These are phyloP conservation scores for Boletus rubescentipes DNA, from an alignment of 768 basidiomycete species.

Conservation along the genomic window DNA sequence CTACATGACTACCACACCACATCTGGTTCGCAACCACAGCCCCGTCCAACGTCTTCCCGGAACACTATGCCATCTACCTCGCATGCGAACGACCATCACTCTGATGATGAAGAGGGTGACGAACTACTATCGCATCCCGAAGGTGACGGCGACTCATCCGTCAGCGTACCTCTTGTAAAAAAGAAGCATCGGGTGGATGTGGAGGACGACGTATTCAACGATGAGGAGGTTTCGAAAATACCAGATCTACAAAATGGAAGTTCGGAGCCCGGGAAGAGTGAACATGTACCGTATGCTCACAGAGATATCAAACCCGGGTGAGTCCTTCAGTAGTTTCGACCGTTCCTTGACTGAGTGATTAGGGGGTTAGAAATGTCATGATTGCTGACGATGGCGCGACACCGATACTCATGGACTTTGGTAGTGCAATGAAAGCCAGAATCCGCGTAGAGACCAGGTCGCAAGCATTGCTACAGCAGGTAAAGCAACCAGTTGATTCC, in stretches of 20 bases:
- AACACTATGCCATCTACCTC: constrained; percentile 23
- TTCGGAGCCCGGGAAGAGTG: constrained; percentile 39
- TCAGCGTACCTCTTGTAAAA: constrained; percentile 58
- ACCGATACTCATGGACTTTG: constrained; percentile 98
- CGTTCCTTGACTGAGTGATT: constrained; percentile 3
- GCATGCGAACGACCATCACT: constrained; percentile 28
- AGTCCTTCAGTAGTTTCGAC: constrained; percentile 27
- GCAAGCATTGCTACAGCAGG: constrained; percentile 89
- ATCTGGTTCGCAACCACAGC: constrained; percentile 21
- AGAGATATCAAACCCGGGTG: constrained; percentile 96
- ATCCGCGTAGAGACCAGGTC: constrained; percentile 78
- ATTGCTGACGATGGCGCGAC: constrained; percentile 81
- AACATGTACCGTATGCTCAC: constrained; percentile 89
- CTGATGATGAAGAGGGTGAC: constrained; percentile 61
- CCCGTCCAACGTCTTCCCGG: constrained; percentile 22
- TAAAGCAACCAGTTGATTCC: constrained; percentile 28
- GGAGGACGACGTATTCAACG: constrained; percentile 70
- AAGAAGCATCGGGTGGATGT: constrained; percentile 48
- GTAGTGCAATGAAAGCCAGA: constrained; percentile 85
- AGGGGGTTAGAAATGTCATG: constrained; percentile 81
- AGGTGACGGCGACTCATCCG: constrained; percentile 50
- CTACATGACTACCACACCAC: constrained; percentile 87
- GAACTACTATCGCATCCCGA: constrained; percentile 76
- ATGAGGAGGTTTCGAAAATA: constrained; percentile 50
- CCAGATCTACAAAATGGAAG: constrained; percentile 40